These are phyloP conservation scores for Glycyrrhiza uralensis DNA, from an alignment of 306 rosid genomes.

Conservation along the genomic window DNA sequence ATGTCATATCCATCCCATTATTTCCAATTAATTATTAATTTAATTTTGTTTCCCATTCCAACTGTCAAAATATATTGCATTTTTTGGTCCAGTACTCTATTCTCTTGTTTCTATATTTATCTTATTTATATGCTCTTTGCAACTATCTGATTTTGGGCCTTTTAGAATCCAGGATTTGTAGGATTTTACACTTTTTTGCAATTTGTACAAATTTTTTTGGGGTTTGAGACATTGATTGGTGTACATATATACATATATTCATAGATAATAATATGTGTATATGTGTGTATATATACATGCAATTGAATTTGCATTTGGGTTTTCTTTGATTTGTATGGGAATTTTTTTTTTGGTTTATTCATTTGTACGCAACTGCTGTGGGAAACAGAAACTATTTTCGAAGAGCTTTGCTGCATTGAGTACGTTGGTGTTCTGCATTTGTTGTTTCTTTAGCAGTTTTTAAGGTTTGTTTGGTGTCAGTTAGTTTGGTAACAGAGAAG, in stretches of 20 bases:
- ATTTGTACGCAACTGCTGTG: conserved; percentile 28
- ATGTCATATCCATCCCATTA: conserved; percentile 31
- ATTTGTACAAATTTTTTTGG: conserved; percentile 21
- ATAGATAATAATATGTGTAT: background rate
- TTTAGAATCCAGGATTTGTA: conserved; percentile 20
- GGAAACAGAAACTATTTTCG: conserved; percentile 11
- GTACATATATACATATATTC: background rate
- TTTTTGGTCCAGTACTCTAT: conserved; percentile 35
- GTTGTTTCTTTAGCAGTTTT: conserved; percentile 8
- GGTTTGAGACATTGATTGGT: conserved; percentile 26
- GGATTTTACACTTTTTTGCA: conserved; percentile 27
- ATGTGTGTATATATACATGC: conserved; percentile 17
- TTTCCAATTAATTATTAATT: conserved; percentile 17
- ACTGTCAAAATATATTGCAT: conserved; percentile 25
- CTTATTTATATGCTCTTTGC: background rate
- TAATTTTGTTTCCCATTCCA: conserved; percentile 19
- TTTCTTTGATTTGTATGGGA: conserved; percentile 15
- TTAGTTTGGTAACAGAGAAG: conserved; percentile 14
- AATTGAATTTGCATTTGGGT: conserved; percentile 31
- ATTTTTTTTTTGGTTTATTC: conserved; percentile 41
- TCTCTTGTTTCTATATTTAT: conserved; percentile 23
- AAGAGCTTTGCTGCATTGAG: conserved; percentile 37
- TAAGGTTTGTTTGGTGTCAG: conserved; percentile 21
- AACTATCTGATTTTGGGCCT: conserved; percentile 23
- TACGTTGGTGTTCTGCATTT: conserved; percentile 29